Evolutionary conservation across 371 early-diverging fungal species (phyloP).

Genomic region (Batrachochytrium dendrobatidis): DNA sequence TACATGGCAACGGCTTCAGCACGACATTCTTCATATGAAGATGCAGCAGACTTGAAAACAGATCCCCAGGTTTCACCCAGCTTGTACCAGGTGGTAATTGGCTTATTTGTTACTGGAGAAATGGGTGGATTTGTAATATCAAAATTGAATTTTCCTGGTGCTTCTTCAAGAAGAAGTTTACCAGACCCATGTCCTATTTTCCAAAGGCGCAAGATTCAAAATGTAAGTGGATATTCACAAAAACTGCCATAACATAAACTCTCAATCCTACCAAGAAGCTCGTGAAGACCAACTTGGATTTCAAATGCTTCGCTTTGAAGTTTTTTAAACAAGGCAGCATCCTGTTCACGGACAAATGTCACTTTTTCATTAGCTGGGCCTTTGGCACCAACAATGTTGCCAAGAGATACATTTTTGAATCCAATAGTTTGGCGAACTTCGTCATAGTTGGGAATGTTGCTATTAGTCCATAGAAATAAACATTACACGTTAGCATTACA

Average conservation of each 20-base stretch:
- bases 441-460: constrained; percentile 56
- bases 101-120: constrained; percentile 42
- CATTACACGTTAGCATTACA: background rate
- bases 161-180: constrained; percentile 46
- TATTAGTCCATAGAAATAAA: background rate
- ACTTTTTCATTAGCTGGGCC: constrained; percentile 40
- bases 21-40: constrained; percentile 55
- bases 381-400: constrained; percentile 50
- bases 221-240: background rate
- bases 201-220: constrained; percentile 19
- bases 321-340: constrained; percentile 38
- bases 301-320: constrained; percentile 49
- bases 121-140: constrained; percentile 32
- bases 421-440: constrained; percentile 48
- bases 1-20: constrained; percentile 56
- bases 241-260: background rate
- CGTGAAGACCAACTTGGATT: constrained; percentile 46
- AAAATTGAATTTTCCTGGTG: constrained; percentile 48
- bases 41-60: constrained; percentile 31
- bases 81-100: constrained; percentile 52
- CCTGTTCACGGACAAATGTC: constrained; percentile 42
- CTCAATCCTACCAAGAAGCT: constrained; percentile 25
- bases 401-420: constrained; percentile 59
- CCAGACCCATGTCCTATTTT: constrained; percentile 57
- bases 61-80: constrained; percentile 55